Percentiles rank a stretch among this genome's conserved stretches.
Conservation (phyloP, 2,329 filamentous ascomycete species). For the Beauveria sp. region DNA sequence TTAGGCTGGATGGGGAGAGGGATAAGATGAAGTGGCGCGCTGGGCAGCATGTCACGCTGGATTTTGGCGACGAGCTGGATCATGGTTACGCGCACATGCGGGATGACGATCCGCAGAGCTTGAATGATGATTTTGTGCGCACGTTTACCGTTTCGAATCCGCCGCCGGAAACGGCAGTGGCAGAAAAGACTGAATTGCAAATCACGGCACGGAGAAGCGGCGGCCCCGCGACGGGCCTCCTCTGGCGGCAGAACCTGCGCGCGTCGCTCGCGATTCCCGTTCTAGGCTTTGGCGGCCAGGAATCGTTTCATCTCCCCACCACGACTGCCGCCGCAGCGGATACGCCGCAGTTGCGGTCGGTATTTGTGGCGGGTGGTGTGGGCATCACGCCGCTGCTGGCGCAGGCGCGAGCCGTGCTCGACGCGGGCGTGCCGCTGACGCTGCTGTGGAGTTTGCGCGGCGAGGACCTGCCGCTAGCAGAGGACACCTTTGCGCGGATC, state of each 20-base stretch:
- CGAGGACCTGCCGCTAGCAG: conserved; percentile 55
- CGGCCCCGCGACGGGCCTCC: conserved; percentile 50
- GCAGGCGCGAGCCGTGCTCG: conserved; percentile 47
- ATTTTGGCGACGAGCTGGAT: conserved; percentile 62
- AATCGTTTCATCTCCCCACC: conserved; percentile 31
- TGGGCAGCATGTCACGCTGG: conserved; percentile 72
- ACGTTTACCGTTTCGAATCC: conserved; percentile 74
- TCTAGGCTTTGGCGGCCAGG: conserved; percentile 63
- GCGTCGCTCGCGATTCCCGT: conserved; percentile 56
- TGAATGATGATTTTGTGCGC: conserved; percentile 79
- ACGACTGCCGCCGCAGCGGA: conserved; percentile 2
- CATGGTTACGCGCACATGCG: conserved; percentile 76
- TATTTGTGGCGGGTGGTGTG: conserved; percentile 72
- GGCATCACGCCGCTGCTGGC: conserved; percentile 78
- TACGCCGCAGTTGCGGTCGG: conserved; percentile 21
- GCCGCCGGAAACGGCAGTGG: conserved; percentile 29
- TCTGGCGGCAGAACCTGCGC: conserved; percentile 51
- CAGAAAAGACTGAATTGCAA: conserved; percentile 45
- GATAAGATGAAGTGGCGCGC: conserved; percentile 42
- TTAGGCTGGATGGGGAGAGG: conserved; percentile 25
- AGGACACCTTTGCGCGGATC: conserved; percentile 48
- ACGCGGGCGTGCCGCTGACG: conserved; percentile 30
- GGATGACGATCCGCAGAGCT: conserved; percentile 66
- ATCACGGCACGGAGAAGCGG: conserved; percentile 67
- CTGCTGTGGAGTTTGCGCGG: conserved; percentile 62